Base-by-base conservation (phyloP, 768 basidiomycete species). In the Tubosaeta sp. region DNA sequence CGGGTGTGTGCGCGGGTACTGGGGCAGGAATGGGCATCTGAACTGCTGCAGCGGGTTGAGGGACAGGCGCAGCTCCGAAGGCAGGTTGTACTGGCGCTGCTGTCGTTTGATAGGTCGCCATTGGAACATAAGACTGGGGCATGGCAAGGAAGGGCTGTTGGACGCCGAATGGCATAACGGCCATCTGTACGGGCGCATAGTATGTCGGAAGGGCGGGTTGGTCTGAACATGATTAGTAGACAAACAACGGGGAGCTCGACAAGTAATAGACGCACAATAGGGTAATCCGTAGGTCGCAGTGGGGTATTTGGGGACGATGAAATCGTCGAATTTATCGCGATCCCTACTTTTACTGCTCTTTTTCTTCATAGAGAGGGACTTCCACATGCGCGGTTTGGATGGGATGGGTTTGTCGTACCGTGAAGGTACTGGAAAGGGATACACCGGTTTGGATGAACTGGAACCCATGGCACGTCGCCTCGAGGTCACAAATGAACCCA, bases 131-230 rank as follows among this genome's bases (percentile, higher is more conserved):
- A 3, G 43, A 7, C 33, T 67, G 65, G 6, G 65, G 64, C 64
- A 67, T 64, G 26, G 64, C 37, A 5, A 59, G 38, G 22, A 69
- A 5, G 10, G 66, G 68, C 31, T 70, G 67, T n/a, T 69, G 67
- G 5, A 59, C 16, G 5, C 56, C 61, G 13, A 47, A 31, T 13
- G 65, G 65, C 17, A 59, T 12, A 39, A 65, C 38, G 5, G 53
- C 52, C 58, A 68, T 58, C 46, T 57, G 59, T 10, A 69, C 53
- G 2, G 66, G 68, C 1, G 66, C 59, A 50, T 67, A 68, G 10
- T 70, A 69, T 6, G 58, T 32, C 32, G 68, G 65, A 57, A 51
- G 69, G 0, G 50, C 38, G 0, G 66, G 25, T 50, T 49, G 62
- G 52, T 69, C 67, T 68, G 47, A n/a, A 35, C 16, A 13, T 26